Conservation (phyloP, 78 protist species). For the Dictyostelium firmibasis region DNA sequence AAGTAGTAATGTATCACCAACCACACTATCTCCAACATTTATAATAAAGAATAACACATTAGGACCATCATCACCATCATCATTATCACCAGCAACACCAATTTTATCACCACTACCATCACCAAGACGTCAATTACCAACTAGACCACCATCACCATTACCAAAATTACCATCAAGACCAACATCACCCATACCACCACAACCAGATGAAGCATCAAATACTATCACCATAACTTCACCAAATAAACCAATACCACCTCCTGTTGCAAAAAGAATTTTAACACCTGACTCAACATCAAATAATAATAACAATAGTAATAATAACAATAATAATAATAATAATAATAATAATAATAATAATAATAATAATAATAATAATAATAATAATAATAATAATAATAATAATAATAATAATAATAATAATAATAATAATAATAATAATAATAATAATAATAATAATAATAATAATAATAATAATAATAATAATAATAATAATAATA, state of each 20-base stretch:
- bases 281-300: background rate
- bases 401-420: background rate
- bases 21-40: background rate
- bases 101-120: background rate
- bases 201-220: background rate
- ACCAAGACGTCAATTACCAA: background rate
- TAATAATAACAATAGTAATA: too few relatives aligned
- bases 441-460: too few relatives aligned
- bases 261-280: background rate
- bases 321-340: too few relatives aligned
- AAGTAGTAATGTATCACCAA: background rate
- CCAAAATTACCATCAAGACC: background rate
- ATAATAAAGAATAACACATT: background rate
- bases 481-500: too few relatives aligned
- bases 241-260: background rate
- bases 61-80: background rate
- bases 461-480: background rate
- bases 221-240: background rate
- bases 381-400: too few relatives aligned
- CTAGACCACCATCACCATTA: background rate
- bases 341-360: background rate
- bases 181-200: background rate
- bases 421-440: background rate
- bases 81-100: background rate
- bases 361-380: background rate